A percentile compares a stretch with the other conserved stretches of the same genome.
Conservation (phyloP, 805 yeast species). For the Kregervanrija delftensis region DNA sequence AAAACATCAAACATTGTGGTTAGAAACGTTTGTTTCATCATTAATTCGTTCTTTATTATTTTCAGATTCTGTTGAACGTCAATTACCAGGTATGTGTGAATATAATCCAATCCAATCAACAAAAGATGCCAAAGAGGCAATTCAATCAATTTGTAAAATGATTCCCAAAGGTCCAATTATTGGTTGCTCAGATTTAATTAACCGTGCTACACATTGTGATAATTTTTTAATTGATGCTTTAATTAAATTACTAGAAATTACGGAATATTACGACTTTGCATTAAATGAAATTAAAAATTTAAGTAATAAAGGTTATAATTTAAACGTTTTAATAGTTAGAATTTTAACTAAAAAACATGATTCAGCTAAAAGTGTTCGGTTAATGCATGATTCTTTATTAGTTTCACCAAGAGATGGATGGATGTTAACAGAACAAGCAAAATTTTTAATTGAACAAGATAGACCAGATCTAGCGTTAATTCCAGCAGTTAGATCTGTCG, state of each 20-base stretch:
- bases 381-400: constrained; percentile 34
- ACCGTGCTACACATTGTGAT: constrained; percentile 32
- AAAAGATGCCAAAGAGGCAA: constrained; percentile 30
- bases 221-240: constrained; percentile 52
- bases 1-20: constrained; percentile 50
- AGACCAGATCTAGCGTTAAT: constrained; percentile 49
- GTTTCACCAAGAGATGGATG: constrained; percentile 48
- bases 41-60: constrained; percentile 49
- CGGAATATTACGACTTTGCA: constrained; percentile 33
- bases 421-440: constrained; percentile 55
- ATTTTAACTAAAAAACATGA: constrained; percentile 34
- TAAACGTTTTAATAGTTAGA: constrained; percentile 34
- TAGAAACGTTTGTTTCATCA: constrained; percentile 52
- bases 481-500: constrained; percentile 54
- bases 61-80: constrained; percentile 47
- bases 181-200: constrained; percentile 33
- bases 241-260: constrained; percentile 31
- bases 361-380: constrained; percentile 41
- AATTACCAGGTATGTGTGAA: constrained; percentile 52
- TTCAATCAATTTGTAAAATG: constrained; percentile 33
- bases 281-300: constrained; percentile 30
- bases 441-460: constrained; percentile 50
- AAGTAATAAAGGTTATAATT: constrained; percentile 13
- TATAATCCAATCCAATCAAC: constrained; percentile 34
- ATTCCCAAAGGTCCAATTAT: constrained; percentile 41